Evolutionary conservation across 1,139 yeast species (phyloP).

Genomic region (Yamadazyma conglobata): DNA sequence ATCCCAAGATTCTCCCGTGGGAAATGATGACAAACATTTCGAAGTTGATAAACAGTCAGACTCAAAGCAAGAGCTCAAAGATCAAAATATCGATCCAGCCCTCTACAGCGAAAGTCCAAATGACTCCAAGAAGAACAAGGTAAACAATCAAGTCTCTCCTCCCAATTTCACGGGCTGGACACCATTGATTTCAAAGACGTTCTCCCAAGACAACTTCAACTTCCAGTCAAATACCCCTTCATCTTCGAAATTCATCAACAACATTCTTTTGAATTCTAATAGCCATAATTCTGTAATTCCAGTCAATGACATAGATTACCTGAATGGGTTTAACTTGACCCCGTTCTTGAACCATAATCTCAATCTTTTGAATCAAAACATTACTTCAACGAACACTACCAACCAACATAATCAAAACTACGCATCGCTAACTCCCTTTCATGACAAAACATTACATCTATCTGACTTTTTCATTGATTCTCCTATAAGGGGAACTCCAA

Average conservation of each 20-base stretch:
- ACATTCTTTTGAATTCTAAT: slow-evolving; percentile 15
- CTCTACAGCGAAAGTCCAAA: slow-evolving; percentile 18
- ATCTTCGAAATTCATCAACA: slow-evolving; percentile 23
- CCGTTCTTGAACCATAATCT: slow-evolving; percentile 43
- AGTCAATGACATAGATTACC: slow-evolving; percentile 28
- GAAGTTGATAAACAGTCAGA: too few species aligned
- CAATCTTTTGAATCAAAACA: slow-evolving; percentile 18
- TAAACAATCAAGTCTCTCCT: slow-evolving; percentile 20
- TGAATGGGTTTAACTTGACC: slow-evolving; percentile 41
- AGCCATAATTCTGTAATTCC: slow-evolving; percentile 9
- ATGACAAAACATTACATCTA: slow-evolving; percentile 41
- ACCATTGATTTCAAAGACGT: slow-evolving; percentile 40
- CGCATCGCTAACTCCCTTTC: slow-evolving; percentile 39
- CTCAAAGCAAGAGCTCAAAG: slow-evolving; percentile 1
- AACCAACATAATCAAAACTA: slow-evolving; percentile 5
- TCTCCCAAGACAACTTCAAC: slow-evolving; percentile 35
- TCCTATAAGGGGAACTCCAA: slow-evolving; percentile 34
- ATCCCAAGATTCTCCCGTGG: too few species aligned
- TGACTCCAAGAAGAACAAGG: slow-evolving; percentile 10
- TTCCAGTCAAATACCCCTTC: slow-evolving; percentile 30
- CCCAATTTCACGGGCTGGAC: slow-evolving; percentile 42
- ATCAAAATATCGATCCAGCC: slow-evolving; percentile 18
- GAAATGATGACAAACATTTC: too few species aligned
- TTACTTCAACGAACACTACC: slow-evolving; percentile 5
- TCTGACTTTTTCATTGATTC: slow-evolving; percentile 47